Base-by-base conservation (phyloP, 768 basidiomycete genomes). In the Mycena venus region DNA sequence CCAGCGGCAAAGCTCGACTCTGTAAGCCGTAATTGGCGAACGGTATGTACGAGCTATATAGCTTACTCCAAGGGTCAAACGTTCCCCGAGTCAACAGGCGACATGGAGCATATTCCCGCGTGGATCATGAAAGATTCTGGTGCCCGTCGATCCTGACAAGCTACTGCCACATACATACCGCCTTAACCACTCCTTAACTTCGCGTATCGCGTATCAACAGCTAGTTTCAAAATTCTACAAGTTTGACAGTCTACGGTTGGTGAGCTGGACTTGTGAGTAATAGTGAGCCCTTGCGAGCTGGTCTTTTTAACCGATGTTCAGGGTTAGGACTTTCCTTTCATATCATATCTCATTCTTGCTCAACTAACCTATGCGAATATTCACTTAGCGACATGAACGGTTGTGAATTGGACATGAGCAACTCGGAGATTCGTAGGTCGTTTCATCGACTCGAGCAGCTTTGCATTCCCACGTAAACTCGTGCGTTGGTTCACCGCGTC, bases 11-110 rank as follows among this genome's bases (percentile, higher is more conserved):
- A n/a, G n/a, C n/a, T n/a, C n/a, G n/a, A n/a, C n/a, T n/a, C n/a
- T n/a, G n/a, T n/a, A n/a, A n/a, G n/a, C n/a, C n/a, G n/a, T n/a
- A n/a, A n/a, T n/a, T n/a, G n/a, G 32, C 7, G 58, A 36, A 36
- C 21, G 21, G 58, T 32, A 6, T 17, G 42, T 21, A 47, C 14
- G 19, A 27, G 32, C 44, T 27, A 49, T 25, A 14, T 34, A 12
- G 44, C 21, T 63, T 49, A 12, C 62, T 47, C 62, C 62, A 63
- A 47, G 62, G 44, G 62, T 29, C 31, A 25, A 49, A 17, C 44
- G 44, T 63, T 47, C 59, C 53, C 68, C 59, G 68, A 69, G 68
- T 69, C 68, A 69, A 51, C 67, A 47, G 44, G 42, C 56, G n/a
- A 49, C 32, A 47, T 59, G 42, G 31, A 38, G 34, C 55, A 27